Evolutionary conservation across 2,329 filamentous ascomycete species (phyloP).

Genomic region (Ceratocystis lukuohia): DNA sequence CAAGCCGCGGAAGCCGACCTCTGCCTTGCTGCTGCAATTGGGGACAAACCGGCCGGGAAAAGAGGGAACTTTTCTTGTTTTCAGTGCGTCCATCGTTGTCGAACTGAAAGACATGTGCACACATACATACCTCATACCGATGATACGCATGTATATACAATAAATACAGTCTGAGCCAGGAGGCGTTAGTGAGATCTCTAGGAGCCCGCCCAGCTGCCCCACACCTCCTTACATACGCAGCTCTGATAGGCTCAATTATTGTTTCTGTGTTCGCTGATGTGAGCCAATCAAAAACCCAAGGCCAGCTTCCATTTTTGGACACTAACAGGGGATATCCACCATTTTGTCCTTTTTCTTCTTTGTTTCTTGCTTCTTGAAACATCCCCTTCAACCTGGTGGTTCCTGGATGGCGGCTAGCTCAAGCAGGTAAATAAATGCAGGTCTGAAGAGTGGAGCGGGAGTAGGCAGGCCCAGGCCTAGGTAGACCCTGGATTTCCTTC

Average conservation of each 20-base stretch:
- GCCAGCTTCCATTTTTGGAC: constrained; percentile 15
- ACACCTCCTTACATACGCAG: too few relatives aligned
- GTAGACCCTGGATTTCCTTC: neutral
- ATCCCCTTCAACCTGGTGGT: neutral
- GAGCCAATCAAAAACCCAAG: constrained; percentile 12
- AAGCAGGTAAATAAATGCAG: neutral
- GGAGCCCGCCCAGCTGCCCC: neutral
- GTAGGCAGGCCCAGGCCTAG: neutral
- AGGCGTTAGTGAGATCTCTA: neutral
- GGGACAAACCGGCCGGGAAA: too few relatives aligned
- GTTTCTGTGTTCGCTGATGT: neutral
- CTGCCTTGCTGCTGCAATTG: too few relatives aligned
- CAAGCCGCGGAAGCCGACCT: too few relatives aligned
- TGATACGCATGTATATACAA: neutral
- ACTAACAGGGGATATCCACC: neutral
- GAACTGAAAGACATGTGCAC: too few relatives aligned
- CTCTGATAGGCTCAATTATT: neutral
- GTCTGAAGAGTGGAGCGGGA: neutral
- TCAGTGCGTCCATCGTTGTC: too few relatives aligned
- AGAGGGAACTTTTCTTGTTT: too few relatives aligned
- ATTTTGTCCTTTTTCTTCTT: neutral
- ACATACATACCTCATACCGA: neutral
- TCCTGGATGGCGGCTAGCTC: neutral
- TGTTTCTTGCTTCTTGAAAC: neutral
- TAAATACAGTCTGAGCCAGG: neutral